Evolutionary conservation across 2,329 filamentous ascomycete species (phyloP), one percentile per base, ranked within the genome.

Genomic region (Falciphora oryzae): DNA sequence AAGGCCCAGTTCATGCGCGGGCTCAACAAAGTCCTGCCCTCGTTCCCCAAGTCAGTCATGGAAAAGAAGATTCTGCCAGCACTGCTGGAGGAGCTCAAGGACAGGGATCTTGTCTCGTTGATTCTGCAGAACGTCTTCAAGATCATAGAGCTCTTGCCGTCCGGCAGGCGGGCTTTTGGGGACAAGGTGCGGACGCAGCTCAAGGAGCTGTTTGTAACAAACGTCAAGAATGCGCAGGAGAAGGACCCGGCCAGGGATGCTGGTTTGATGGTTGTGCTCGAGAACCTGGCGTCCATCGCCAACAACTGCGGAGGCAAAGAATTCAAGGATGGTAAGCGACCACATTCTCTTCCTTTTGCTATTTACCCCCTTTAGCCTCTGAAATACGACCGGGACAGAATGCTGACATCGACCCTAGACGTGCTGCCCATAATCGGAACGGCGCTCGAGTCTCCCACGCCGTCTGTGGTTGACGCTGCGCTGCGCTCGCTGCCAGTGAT

Each of bases 11-110:
- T 99, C 74, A 86, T 99, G 84, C 87, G 92, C 64, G 95, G 95
- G 0, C 80, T 99, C 13, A 88, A 89, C 69, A 90, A 92, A 63
- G 93, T 99, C 14, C 78, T 99, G 65, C 89, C 91, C 0, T 95
- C 95, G 44, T 99, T 99, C 71, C 95, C 95, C 2, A 92, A 91
- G 67, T 92, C 92, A 0, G 93, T 99, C 2, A 86, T 98, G 74
- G 95, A 97, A 73, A 97, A 93, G 79, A 99, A 99, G 76, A 83
- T 99, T 10, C 79, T 99, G 3, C 93, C 92, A 0, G 93, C 91
- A 0, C 77, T 99, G 59, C 78, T 99, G 3, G 95, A 99, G 64
- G 94, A 99, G 76, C 87, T 93, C 75, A 98, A 99, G 73, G 95
- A 99, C 71, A 89, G 87, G 62, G 93, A 97, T 58, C 82, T 98